Evolutionary conservation across 73 alveolate genomes (phyloP), one percentile per base, ranked within the genome.

Genomic region (Chromera velia): DNA sequence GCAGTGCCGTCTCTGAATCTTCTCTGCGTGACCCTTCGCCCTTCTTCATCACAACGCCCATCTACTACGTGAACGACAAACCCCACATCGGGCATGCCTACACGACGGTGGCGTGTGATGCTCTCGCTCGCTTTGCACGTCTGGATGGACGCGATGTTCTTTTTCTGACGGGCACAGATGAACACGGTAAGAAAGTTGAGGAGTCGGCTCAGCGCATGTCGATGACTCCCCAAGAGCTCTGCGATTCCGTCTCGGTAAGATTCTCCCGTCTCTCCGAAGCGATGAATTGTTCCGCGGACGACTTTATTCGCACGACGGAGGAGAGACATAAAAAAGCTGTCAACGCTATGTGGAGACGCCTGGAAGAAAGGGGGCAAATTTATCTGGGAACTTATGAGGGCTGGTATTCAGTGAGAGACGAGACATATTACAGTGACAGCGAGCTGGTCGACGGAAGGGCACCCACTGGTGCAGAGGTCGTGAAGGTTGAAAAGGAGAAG

Each of bases 61-160:
- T 87, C 49, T 87, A 76, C 77, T 87, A 87, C 64, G 93, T 83
- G 46, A 87, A 87, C 83, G 89, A 87, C 17, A 30, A 72, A 4
- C 93, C 93, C 26, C 93, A 87, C 67, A 87, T 87, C 68, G 93
- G 93, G 27, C 93, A 87, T 63, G 32, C 83, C 26, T 87, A 87
- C 81, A 87, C 90, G 17, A 73, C 89, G 26, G 33, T 79, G 46
- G 79, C 80, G 4, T 74, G 90, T 33, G 93, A 87, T 28, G 84
- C 88, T 27, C 64, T 84, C 33, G 78, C 86, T 29, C 19, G 82
- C 0, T 77, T 66, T 34, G 71, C 67, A 26, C 63, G 89, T 32
- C 34, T 80, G 27, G 32, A 62, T 4, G 90, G 87, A 30, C 67
- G 74, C 17, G 70, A 83, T 24, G 93, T 88, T 7, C 28, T 48